Evolutionary conservation across 345 rosid genomes (phyloP), one percentile per base, ranked within the genome.

Genomic region (Aquilaria sinensis): DNA sequence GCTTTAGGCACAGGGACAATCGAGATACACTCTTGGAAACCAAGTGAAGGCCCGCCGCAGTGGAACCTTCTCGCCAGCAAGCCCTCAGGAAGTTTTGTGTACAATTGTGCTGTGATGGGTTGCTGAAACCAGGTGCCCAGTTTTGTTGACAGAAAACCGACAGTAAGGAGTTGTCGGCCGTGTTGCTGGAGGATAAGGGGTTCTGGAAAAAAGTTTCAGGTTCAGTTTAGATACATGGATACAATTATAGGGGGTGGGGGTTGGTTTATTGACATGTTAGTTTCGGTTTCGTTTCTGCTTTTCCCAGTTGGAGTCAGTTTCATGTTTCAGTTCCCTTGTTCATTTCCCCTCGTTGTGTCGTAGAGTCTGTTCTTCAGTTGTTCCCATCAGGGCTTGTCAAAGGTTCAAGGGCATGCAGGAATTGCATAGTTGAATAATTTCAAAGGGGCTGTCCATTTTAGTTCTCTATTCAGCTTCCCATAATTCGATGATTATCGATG

Each of bases 31-130:
- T 75, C 85, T 31, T 92, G 98, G 98, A 77, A 72, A 58, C 89
- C 96, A 12, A 73, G 61, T 41, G 74, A 79, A 57, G 88, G 82
- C 14, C 75, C 86, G 9, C 82, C 83, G 0, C 63, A 76, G 10
- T 92, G 98, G 96, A 71, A 70, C 49, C 52, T 82, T 73, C 89
- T 92, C 0, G 95, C 78, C 0, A 58, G 70, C 52, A 84, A 77
- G 70, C 81, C 63, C 4, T 75, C 81, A 0, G 71, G 77, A 30
- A 80, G 76, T 62, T 92, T 89, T 66, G 92, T 89, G 53, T 92
- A 78, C 68, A 92, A 87, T 57, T 89, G 96, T 67, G 74, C 91
- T 0, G 90, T 89, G 53, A 89, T 89, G 96, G 89, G 98, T 59
- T 89, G 95, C 66, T 92, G 77, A 91, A 9, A 32, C 31, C 43